Evolutionary conservation across 2,329 filamentous ascomycete genomes (phyloP).

Genomic region (Colletotrichum truncatum): DNA sequence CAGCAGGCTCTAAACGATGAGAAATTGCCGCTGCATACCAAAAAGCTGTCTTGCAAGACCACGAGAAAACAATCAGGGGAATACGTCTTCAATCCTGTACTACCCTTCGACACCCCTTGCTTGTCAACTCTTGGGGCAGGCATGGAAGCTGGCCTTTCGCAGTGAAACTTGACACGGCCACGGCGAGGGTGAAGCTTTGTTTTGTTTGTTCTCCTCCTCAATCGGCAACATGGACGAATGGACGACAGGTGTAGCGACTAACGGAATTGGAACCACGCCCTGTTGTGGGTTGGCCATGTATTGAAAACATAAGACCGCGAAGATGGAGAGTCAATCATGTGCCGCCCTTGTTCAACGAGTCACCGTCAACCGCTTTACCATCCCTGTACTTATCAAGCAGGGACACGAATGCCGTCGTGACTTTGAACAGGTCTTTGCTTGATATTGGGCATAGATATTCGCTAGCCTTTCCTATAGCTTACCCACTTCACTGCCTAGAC

Average conservation of each 20-base stretch:
- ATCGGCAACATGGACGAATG: neutral
- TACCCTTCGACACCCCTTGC: neutral
- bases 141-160: neutral
- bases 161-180: neutral
- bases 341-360: slow-evolving; percentile 3
- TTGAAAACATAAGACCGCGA: neutral
- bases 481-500: neutral
- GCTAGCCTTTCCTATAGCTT: neutral
- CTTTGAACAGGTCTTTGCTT: too few species aligned
- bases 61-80: neutral
- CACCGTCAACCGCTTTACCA: neutral
- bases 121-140: neutral
- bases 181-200: neutral
- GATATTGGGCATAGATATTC: neutral
- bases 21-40: slow-evolving; percentile 3
- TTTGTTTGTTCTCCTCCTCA: slow-evolving; percentile 13
- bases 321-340: neutral
- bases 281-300: neutral
- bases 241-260: neutral
- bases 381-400: slow-evolving; percentile 1
- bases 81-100: neutral
- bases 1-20: neutral
- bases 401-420: too few species aligned
- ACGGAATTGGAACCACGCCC: neutral
- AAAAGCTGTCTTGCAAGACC: neutral